Conservation (phyloP, 2,329 filamentous ascomycete species). For the Colletotrichum sp. region DNA sequence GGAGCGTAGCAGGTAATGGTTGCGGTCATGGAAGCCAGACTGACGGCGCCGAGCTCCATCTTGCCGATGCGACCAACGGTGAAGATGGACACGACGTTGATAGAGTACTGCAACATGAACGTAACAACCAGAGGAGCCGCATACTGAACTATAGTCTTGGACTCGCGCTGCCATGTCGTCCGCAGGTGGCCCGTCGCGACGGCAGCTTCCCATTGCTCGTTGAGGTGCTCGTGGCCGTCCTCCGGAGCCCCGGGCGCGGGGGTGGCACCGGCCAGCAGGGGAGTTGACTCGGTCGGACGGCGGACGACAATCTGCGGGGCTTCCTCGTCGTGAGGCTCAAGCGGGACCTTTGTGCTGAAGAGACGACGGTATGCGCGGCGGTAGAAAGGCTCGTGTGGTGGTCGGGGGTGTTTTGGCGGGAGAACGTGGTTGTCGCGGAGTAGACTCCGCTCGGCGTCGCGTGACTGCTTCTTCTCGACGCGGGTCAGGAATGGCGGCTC, state of each 20-base stretch:
- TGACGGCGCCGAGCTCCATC: constrained; percentile 53
- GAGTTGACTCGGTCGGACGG: constrained; percentile 44
- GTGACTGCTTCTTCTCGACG: constrained; percentile 60
- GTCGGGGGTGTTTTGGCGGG: constrained; percentile 60
- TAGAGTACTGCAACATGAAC: constrained; percentile 81
- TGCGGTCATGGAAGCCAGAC: constrained; percentile 72
- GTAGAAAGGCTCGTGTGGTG: constrained; percentile 37
- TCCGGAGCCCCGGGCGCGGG: neutral
- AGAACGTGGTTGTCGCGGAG: constrained; percentile 69
- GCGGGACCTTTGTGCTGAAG: constrained; percentile 62
- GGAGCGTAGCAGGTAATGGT: constrained; percentile 80
- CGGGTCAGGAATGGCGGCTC: constrained; percentile 56
- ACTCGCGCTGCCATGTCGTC: constrained; percentile 90
- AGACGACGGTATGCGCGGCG: constrained; percentile 48
- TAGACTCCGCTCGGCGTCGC: constrained; percentile 64
- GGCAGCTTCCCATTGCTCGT: constrained; percentile 84
- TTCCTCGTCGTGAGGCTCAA: constrained; percentile 43
- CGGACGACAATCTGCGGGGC: constrained; percentile 31
- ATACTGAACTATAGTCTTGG: constrained; percentile 78
- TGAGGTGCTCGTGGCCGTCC: constrained; percentile 58
- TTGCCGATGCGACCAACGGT: constrained; percentile 79
- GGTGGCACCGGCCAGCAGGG: constrained; percentile 35
- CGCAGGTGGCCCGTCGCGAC: constrained; percentile 81
- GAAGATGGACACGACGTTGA: constrained; percentile 83
- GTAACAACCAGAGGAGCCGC: constrained; percentile 74